Conservation (phyloP, 208 protist species). For the Zelonia costaricensis region DNA sequence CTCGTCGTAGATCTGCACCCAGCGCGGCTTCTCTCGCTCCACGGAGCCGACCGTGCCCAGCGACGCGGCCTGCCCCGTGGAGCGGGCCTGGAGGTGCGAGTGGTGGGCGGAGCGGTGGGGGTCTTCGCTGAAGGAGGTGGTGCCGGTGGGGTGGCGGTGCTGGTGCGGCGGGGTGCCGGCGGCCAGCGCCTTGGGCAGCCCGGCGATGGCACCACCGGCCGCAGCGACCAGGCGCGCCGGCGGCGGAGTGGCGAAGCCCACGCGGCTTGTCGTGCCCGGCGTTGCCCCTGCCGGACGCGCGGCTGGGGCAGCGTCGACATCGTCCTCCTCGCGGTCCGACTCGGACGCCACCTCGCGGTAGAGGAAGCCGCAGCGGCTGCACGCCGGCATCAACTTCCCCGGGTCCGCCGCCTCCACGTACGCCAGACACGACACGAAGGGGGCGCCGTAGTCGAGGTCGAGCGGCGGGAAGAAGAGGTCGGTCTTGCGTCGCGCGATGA, state of each 20-base stretch:
- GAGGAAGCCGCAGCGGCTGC: conserved; percentile 71
- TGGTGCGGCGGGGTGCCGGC: neutral
- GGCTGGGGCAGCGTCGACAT: neutral
- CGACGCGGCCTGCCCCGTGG: neutral
- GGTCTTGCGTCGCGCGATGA: conserved; percentile 59
- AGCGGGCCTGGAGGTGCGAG: too few species aligned
- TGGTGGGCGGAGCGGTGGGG: neutral
- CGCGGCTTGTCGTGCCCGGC: neutral
- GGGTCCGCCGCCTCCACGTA: conserved; percentile 87
- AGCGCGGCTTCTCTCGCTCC: conserved; percentile 38
- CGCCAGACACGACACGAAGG: conserved; percentile 53
- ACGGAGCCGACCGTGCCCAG: neutral
- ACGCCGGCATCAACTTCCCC: conserved; percentile 59
- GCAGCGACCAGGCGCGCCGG: too few species aligned
- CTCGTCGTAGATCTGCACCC: conserved; percentile 43
- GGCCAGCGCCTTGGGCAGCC: neutral
- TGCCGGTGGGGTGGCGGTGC: neutral
- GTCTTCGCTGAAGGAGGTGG: conserved; percentile 3
- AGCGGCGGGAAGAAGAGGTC: conserved; percentile 75
- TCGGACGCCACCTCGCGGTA: conserved; percentile 37
- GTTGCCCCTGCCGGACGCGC: neutral
- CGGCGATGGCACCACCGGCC: too few species aligned
- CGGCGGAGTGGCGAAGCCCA: too few species aligned
- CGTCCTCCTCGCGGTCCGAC: conserved; percentile 1
- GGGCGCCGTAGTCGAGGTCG: conserved; percentile 84